phyloP scores from a whole-genome alignment of 1,139 yeast species.

The Geotrichum klebahnii region DNA sequence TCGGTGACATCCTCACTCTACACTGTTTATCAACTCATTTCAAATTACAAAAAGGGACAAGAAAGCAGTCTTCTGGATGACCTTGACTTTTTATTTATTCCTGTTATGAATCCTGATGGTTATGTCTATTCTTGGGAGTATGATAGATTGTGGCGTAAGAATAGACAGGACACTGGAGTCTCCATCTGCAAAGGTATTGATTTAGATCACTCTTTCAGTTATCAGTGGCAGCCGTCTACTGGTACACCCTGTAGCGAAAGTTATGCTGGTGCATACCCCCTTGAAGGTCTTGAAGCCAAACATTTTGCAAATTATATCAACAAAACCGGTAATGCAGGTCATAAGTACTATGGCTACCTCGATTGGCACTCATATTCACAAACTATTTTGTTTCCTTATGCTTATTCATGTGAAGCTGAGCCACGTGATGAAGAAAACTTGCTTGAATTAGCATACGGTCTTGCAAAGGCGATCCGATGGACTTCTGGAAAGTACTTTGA shows the following conservation, averaged over 20 bases:
- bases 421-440: slow-evolving; percentile 81
- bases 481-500: slow-evolving; percentile 59
- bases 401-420: slow-evolving; percentile 63
- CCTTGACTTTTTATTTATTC: slow-evolving; percentile 71
- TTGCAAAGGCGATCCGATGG: slow-evolving; percentile 65
- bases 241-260: slow-evolving; percentile 61
- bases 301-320: slow-evolving; percentile 64
- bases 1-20: slow-evolving; percentile 67
- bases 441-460: slow-evolving; percentile 74
- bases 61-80: slow-evolving; percentile 37
- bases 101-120: slow-evolving; percentile 88
- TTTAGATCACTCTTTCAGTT: slow-evolving; percentile 78
- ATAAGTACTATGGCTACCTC: slow-evolving; percentile 66
- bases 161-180: slow-evolving; percentile 68
- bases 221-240: slow-evolving; percentile 56
- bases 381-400: slow-evolving; percentile 77
- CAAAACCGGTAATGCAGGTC: slow-evolving; percentile 47
- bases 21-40: slow-evolving; percentile 53
- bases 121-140: slow-evolving; percentile 74
- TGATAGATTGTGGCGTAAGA: slow-evolving; percentile 86
- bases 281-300: slow-evolving; percentile 70
- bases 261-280: slow-evolving; percentile 70
- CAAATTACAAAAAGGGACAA: slow-evolving; percentile 40
- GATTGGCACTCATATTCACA: slow-evolving; percentile 85
- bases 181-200: slow-evolving; percentile 77